Evolutionary conservation across 1,139 yeast species (phyloP), one percentile per base, ranked within the genome.

Genomic region (Yamadazyma siamensis): DNA sequence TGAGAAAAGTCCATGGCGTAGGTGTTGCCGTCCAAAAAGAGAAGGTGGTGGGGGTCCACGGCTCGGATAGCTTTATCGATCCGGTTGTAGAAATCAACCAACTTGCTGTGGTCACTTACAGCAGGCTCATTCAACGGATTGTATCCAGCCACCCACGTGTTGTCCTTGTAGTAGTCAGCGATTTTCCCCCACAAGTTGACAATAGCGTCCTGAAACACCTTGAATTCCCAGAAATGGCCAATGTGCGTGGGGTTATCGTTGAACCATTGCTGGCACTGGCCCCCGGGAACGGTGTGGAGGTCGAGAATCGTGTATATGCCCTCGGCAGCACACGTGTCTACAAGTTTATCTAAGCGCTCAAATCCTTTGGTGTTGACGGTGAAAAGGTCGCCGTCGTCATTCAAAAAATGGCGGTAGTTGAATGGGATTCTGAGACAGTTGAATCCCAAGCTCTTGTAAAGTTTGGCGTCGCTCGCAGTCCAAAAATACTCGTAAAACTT

Each of bases 251-350:
- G 62, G 3, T 68, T 57, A 46, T 68, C 75, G 26, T 59, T 47
- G 41, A 68, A 74, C 75, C 74, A 68, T 44, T 65, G 73, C 46
- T 67, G 74, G 43, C 64, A 65, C 45, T 67, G 73, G 13, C 74
- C 74, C 15, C 74, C 74, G 8, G 74, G 74, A 15, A 54, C 58
- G 8, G 73, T 56, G 40, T 68, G 74, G 25, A 68, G 56, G 38
- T 68, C 75, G 29, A 68, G 56, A 32, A 67, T 56, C 23, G 70
- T 62, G 42, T 67, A 68, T 30, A 68, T 60, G 5, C 62, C 61
- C 31, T 59, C 47, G 26, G 51, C 49, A 21, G 69, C 44, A 43
- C 74, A 67, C 24, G 57, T 47, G 32, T 67, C 56, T 22, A 68
- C 56, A 26, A 66, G 47, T 12, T 54, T 49, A 41, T 68, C 72